Base-by-base conservation (phyloP, 2,329 filamentous ascomycete genomes). In the Penicillium hesseltinei region DNA sequence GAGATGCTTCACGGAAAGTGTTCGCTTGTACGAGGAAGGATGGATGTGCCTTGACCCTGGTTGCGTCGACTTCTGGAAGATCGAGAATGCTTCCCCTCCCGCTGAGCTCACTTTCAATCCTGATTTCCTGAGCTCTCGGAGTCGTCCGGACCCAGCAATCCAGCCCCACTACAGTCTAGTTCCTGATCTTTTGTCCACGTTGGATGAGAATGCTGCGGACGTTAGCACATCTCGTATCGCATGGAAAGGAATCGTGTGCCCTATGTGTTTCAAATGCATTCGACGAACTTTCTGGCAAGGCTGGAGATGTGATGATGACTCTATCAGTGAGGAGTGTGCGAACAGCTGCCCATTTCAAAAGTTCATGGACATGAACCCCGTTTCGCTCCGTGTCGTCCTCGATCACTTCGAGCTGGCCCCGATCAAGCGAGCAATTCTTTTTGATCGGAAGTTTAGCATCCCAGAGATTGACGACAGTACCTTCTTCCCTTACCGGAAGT, bases 221-320 rank as follows among this genome's bases (percentile, higher is more conserved):
- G 66, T 75, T 5, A 80, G 82, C 4, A 80, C 82, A 0, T 80
- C 83, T 11, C 73, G 76, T 3, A 70, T 77, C 9, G 84, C 82
- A 55, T 87, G 84, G 66, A 77, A 78, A 50, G 89, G 88, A 0
- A 82, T 91, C 46, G 83, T 88, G 2, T 92, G 89, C 63, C 85
- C 84, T 0, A 58, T 73, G 1, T 92, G 89, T 61, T 75, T 78
- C 0, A 80, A 83, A 40, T 90, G 88, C 64, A 85, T 80, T 42
- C 79, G 84, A 2, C 80, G 88, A 1, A 76, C 81, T 15, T 71
- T 79, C 25, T 92, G 88, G 86, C 73, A 72, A 5, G 78, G 80
- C 1, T 90, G 87, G 87, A 71, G 75, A 27, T 92, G 88, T 58
- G 55, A 60, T 2, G 69, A 70, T 50, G 50, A 62, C 31, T 23